Base-by-base conservation (phyloP, 257 asterid species). In the Capsicum chinense region DNA sequence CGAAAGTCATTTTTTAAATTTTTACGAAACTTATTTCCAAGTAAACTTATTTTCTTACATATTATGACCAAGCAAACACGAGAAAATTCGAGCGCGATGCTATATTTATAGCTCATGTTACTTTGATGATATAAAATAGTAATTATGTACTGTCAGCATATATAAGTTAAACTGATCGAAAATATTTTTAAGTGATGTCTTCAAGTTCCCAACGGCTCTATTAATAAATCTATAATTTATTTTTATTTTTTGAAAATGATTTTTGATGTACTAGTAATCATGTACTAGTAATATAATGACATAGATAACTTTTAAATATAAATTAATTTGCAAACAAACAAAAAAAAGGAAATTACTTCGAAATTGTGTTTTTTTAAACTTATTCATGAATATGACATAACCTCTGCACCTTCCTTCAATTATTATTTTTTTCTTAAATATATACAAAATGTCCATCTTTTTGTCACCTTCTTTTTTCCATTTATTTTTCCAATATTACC, bases 321-420 rank as follows among this genome's bases (percentile, higher is more conserved):
- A 26, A 78, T 81, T 63, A 21, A 62, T 21, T 81, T 48, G 84
- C 84, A 59, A 81, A 66, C 84, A 62, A 47, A 81, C 84, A 81
- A 81, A 66, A 44, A 50, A 12, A 8, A 14, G 76, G 84, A 81
- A 81, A 81, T 26, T 81, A 4, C 84, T 56, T 62, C 76, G 84
- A 81, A 81, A n/a, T 52, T 62, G 62, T 21, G 76, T 62, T 21
- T 81, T 81, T 81, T 62, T 17, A 33, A 81, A 63, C 84, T 81
- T 81, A 81, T 63, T 47, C 21, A 44, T 19, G 44, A 81, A 62
- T 14, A 50, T 1, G 82, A 78, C 78, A 39, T 56, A 63, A 44
- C 3, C 26, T 81, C 58, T 52, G 57, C 48, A 44, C 42, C 62
- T 19, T 81, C 84, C 59, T 13, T 47, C 76, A 81, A 21, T 21